phyloP scores from a whole-genome alignment of 805 yeast species.

The Torulaspora maleeae region DNA sequence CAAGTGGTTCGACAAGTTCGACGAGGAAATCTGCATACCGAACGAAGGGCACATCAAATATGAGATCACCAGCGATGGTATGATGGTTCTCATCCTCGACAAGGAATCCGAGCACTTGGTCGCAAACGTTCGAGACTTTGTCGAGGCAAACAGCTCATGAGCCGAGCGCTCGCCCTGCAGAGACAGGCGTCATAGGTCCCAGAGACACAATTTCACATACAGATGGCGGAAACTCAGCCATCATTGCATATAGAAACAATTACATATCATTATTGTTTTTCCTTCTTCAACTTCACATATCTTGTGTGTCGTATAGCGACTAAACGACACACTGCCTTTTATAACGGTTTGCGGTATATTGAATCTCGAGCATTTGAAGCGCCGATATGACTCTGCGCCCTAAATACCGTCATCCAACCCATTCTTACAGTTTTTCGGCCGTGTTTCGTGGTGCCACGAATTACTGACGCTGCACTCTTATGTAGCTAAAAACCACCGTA shows the following conservation, averaged over 20 bases:
- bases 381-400: not conserved
- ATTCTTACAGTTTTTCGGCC: not conserved
- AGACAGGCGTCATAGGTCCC: not conserved
- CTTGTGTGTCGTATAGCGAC: not conserved
- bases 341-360: conserved; percentile 1
- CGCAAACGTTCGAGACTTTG: conserved; percentile 29
- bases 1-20: conserved; percentile 37
- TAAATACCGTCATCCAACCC: too few species aligned
- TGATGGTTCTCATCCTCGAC: conserved; percentile 33
- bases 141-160: conserved; percentile 17
- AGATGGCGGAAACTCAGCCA: not conserved
- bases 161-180: not conserved
- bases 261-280: not conserved
- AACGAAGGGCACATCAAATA: conserved; percentile 38
- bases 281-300: not conserved
- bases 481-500: not conserved
- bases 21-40: conserved; percentile 36
- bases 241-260: conserved; percentile 7
- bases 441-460: not conserved
- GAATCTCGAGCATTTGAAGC: not conserved
- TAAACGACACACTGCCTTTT: not conserved
- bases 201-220: not conserved
- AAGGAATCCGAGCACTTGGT: conserved; percentile 28
- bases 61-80: conserved; percentile 38
- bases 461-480: not conserved